These are phyloP conservation scores for Globisporangium emineosum DNA, from an alignment of 352 stramenopile species.

Conservation along the genomic window DNA sequence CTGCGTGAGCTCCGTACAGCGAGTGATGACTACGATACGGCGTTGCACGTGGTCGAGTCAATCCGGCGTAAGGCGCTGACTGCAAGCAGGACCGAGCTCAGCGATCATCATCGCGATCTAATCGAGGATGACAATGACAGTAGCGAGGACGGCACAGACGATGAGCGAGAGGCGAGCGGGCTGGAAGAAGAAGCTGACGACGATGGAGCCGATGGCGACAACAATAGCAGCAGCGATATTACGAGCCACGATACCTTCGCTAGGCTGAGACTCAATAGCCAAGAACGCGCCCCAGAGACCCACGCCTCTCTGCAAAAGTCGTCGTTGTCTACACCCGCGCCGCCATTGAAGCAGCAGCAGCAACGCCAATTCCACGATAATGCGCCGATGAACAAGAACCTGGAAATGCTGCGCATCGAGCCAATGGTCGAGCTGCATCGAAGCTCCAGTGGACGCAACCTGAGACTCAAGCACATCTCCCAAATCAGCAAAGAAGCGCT, in stretches of 20 bases:
- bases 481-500: conserved; percentile 28
- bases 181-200: background rate
- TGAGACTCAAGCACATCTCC: conserved; percentile 42
- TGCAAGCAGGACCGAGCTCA: background rate
- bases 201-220: background rate
- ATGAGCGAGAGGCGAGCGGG: background rate
- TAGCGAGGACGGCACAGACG: background rate
- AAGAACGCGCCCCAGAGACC: background rate
- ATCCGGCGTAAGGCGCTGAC: conserved; percentile 19
- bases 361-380: background rate
- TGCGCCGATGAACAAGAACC: background rate
- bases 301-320: background rate
- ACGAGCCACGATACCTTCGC: background rate
- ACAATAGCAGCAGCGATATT: conserved; percentile 1
- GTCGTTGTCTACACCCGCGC: background rate
- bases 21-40: conserved; percentile 18
- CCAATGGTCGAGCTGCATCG: conserved; percentile 41
- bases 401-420: conserved; percentile 14
- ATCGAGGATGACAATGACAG: background rate
- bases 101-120: background rate
- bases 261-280: background rate
- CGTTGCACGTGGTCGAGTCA: conserved; percentile 18
- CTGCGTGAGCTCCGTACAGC: background rate
- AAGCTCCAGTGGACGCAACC: conserved; percentile 47
- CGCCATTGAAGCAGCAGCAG: background rate